Percentiles rank a stretch among this genome's conserved stretches.
Evolutionary conservation across 805 yeast genomes (phyloP).

Genomic region (Teunomyces stri): DNA sequence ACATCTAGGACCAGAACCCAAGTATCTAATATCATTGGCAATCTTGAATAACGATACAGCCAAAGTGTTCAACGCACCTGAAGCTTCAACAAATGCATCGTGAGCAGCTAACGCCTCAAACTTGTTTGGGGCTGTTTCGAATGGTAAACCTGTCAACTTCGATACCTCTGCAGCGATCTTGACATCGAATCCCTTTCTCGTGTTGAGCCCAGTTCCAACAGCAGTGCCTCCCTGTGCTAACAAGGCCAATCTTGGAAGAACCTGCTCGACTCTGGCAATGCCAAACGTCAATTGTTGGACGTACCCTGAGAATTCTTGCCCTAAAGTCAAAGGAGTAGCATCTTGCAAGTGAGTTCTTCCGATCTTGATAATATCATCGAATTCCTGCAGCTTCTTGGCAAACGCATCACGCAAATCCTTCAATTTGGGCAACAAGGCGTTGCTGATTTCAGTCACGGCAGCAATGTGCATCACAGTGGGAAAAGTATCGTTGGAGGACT

Average conservation of each 20-base stretch:
- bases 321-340: slow-evolving; percentile 41
- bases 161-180: slow-evolving; percentile 33
- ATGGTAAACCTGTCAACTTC: slow-evolving; percentile 30
- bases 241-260: slow-evolving; percentile 30
- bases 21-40: slow-evolving; percentile 39
- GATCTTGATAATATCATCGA: slow-evolving; percentile 34
- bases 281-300: slow-evolving; percentile 37
- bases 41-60: slow-evolving; percentile 38
- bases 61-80: slow-evolving; percentile 39
- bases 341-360: slow-evolving; percentile 43
- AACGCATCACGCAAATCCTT: slow-evolving; percentile 33
- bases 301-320: slow-evolving; percentile 40
- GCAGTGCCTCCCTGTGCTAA: slow-evolving; percentile 44
- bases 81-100: slow-evolving; percentile 40
- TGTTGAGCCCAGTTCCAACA: slow-evolving; percentile 41
- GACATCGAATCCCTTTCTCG: slow-evolving; percentile 36
- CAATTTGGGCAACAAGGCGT: slow-evolving; percentile 30
- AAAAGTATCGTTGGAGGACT: slow-evolving; percentile 39
- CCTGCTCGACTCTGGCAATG: slow-evolving; percentile 30
- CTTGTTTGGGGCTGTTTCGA: slow-evolving; percentile 40
- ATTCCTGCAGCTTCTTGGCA: slow-evolving; percentile 28
- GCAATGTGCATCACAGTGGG: slow-evolving; percentile 44
- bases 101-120: slow-evolving; percentile 42
- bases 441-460: slow-evolving; percentile 34
- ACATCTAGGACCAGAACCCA: slow-evolving; percentile 42